Evolutionary conservation across 169 alveolate species (phyloP).

Genomic region (Plasmodium malariae): DNA sequence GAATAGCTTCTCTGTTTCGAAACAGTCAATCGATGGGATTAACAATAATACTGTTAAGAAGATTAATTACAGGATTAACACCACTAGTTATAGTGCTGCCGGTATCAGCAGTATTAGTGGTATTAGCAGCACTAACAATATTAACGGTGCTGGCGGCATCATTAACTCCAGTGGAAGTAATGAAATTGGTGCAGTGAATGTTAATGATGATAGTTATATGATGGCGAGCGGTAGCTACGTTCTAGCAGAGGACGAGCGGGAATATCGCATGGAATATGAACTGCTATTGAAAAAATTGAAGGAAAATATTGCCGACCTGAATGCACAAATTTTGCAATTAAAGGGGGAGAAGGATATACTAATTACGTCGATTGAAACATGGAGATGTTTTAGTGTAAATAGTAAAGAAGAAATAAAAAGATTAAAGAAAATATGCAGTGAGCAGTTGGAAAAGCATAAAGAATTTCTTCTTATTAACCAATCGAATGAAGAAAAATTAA

Average conservation of each 20-base stretch:
- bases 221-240: too few species aligned
- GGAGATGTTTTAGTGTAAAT: constrained; percentile 41
- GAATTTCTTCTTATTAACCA: constrained; percentile 35
- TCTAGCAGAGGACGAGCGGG: not conserved
- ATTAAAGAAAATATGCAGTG: constrained; percentile 31
- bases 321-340: constrained; percentile 4
- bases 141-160: too few species aligned
- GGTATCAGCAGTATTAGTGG: too few species aligned
- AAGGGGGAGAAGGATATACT: constrained; percentile 60
- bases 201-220: too few species aligned
- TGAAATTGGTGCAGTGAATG: too few species aligned
- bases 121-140: too few species aligned
- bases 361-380: constrained; percentile 24
- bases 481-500: constrained; percentile 47
- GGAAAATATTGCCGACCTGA: constrained; percentile 13
- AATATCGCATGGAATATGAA: constrained; percentile 10
- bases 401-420: constrained; percentile 50
- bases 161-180: too few species aligned
- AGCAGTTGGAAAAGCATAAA: constrained; percentile 53
- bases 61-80: too few species aligned
- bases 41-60: too few species aligned
- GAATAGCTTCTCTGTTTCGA: not conserved
- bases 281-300: not conserved
- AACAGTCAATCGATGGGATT: too few species aligned
- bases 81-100: too few species aligned